phyloP scores from a whole-genome alignment of 495 filamentous ascomycete species.

The Neurospora sp. region DNA sequence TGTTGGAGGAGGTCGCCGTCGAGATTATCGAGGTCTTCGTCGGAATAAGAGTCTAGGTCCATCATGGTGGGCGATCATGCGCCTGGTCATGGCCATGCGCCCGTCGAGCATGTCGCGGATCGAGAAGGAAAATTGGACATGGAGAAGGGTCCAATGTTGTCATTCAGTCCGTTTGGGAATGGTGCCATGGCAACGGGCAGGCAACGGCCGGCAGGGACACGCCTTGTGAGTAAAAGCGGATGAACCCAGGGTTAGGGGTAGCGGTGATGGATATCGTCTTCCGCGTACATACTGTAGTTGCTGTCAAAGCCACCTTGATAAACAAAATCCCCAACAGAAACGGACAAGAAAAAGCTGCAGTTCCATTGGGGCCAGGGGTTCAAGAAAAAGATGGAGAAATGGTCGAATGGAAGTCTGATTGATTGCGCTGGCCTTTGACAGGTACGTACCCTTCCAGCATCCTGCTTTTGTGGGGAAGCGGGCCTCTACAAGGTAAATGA shows the following conservation, averaged over 20 bases:
- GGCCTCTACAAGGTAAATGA: background rate
- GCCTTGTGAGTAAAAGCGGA: background rate
- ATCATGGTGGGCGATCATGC: background rate
- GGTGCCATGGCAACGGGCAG: background rate
- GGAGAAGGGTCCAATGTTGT: background rate
- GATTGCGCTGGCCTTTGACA: background rate
- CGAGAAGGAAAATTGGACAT: background rate
- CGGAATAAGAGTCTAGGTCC: slow-evolving; percentile 38
- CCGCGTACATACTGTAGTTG: background rate
- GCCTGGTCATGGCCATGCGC: background rate
- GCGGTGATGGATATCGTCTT: background rate
- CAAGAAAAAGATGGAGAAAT: background rate
- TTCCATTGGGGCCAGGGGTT: background rate
- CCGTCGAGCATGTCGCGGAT: background rate
- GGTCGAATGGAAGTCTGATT: background rate
- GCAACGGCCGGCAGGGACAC: background rate
- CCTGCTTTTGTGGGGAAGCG: background rate
- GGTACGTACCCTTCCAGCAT: background rate
- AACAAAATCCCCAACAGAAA: background rate
- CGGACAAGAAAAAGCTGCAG: background rate
- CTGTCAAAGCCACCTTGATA: background rate
- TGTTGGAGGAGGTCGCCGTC: slow-evolving; percentile 32
- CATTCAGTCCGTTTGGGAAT: background rate
- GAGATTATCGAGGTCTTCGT: slow-evolving; percentile 39
- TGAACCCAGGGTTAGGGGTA: background rate